Evolutionary conservation across 2,329 filamentous ascomycete genomes (phyloP), one percentile per base, ranked within the genome.

Genomic region (Beauveria sp.): DNA sequence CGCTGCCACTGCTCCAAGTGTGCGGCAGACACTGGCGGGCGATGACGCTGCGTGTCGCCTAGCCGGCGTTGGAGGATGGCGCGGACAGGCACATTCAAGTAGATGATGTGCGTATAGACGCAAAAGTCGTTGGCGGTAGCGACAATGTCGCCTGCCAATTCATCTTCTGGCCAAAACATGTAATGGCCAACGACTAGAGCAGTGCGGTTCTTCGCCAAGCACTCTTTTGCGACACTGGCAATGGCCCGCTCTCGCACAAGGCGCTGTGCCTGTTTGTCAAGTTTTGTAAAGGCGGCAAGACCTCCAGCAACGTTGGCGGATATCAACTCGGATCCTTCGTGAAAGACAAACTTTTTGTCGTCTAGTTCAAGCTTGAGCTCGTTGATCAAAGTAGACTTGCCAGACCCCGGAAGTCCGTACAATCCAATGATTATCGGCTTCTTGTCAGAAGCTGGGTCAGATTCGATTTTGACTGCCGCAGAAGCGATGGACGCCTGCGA

Each of bases 91-190:
- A 76, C 66, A 49, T 82, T 70, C 31, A 88, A 66, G 66, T 88
- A 87, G 14, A 88, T 49, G 16, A 88, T 82, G 65, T 88, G 83
- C 0, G 82, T 84, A 67, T 77, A 88, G 0, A 69, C 75, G 0
- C 73, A 49, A 4, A 78, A 54, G 61, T 88, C 84, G 8, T 66
- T 71, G 2, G 69, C 12, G 0, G 80, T 86, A 56, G 70, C 75
- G 0, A 83, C 75, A 6, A 64, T 18, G 1, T 68, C 20, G 38
- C 68, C 70, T n/a, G 28, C 43, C 9, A 68, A 62, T 0, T 75
- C 26, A 75, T 71, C 5, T 28, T 80, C 74, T 0, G 63, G 4
- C 80, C 81, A 85, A 65, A 87, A 81, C 73, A 80, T 81, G 67
- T 75, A 80, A 67, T 88, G 82, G 0, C 83, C 83, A 5, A 80